Conservation (phyloP, 2,329 filamentous ascomycete species). For the Xylaria sp. region DNA sequence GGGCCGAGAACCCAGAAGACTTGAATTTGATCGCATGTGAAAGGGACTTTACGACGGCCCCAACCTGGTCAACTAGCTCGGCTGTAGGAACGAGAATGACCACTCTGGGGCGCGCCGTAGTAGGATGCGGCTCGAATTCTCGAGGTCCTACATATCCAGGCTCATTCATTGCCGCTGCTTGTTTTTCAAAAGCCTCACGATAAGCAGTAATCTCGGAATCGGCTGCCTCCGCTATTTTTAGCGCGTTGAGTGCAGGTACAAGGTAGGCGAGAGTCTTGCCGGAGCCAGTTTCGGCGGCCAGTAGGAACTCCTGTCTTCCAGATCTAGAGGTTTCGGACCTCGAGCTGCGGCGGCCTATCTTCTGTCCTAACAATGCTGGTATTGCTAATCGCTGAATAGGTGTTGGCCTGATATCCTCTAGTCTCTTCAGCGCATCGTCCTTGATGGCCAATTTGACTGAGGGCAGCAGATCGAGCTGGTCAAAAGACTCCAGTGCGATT, state of each 20-base stretch:
- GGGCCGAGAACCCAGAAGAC: constrained; percentile 82
- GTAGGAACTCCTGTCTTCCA: constrained; percentile 70
- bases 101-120: constrained; percentile 80
- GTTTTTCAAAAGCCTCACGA: constrained; percentile 63
- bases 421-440: constrained; percentile 77
- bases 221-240: constrained; percentile 78
- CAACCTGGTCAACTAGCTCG: constrained; percentile 90
- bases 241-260: constrained; percentile 81
- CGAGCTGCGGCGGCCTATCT: constrained; percentile 50
- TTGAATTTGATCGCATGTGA: constrained; percentile 90
- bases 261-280: constrained; percentile 97
- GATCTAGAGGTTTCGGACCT: constrained; percentile 46
- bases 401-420: constrained; percentile 82
- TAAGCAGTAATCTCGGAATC: constrained; percentile 69
- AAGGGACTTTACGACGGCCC: constrained; percentile 79
- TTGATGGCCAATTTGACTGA: constrained; percentile 75
- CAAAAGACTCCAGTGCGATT: constrained; percentile 77
- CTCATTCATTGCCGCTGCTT: constrained; percentile 66
- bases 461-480: constrained; percentile 80
- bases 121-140: constrained; percentile 75
- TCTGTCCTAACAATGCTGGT: constrained; percentile 76
- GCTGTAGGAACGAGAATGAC: constrained; percentile 91
- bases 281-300: constrained; percentile 96
- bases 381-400: constrained; percentile 91
- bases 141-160: constrained; percentile 68